Evolutionary conservation across 495 filamentous ascomycete genomes (phyloP).

Genomic region (Aspergillus kassunensis): DNA sequence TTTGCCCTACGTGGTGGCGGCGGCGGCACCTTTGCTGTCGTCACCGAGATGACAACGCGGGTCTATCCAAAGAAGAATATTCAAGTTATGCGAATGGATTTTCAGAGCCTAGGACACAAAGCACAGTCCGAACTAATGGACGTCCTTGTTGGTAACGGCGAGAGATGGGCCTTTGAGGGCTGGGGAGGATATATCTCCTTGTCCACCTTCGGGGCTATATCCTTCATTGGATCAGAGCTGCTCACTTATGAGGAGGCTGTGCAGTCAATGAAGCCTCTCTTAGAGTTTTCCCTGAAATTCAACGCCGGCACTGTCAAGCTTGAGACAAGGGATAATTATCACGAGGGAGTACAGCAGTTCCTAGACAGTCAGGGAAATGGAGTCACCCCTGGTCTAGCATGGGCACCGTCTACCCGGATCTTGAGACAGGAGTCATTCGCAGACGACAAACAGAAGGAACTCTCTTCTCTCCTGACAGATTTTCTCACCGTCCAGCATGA

Average conservation of each 20-base stretch:
- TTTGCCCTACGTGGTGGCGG: constrained; percentile 52
- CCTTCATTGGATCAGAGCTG: constrained; percentile 8
- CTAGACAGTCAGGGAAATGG: background rate
- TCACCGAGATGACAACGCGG: constrained; percentile 28
- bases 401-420: background rate
- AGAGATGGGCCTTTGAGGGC: constrained; percentile 35
- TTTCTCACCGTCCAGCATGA: background rate
- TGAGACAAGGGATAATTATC: background rate
- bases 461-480: constrained; percentile 1
- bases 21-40: constrained; percentile 46
- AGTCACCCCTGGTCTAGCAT: background rate
- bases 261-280: constrained; percentile 4
- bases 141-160: constrained; percentile 27
- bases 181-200: constrained; percentile 38
- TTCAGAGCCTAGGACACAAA: constrained; percentile 24
- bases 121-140: constrained; percentile 21
- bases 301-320: background rate
- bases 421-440: background rate
- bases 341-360: background rate
- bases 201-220: background rate
- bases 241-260: constrained; percentile 6
- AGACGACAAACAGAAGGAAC: background rate
- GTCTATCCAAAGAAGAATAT: constrained; percentile 29
- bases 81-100: constrained; percentile 21
- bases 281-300: background rate